phyloP scores from a whole-genome alignment of 2,329 filamentous ascomycete species.

The Colletotrichum sp. region DNA sequence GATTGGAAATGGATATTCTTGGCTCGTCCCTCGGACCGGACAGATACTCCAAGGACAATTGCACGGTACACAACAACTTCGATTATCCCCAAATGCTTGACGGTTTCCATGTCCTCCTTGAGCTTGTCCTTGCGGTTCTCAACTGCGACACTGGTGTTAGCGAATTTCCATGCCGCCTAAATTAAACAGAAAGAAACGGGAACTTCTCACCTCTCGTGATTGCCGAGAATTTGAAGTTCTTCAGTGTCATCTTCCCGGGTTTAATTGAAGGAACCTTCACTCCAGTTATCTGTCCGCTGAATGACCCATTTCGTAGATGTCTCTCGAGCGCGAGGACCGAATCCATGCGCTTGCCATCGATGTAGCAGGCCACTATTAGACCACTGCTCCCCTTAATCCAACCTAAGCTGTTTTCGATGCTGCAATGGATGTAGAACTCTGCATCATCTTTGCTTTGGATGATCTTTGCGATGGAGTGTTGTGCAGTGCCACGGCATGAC shows the following conservation, averaged over 20 bases:
- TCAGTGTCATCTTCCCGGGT: not conserved
- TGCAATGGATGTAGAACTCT: not conserved
- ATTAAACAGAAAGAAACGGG: too few species aligned
- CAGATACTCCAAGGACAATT: not conserved
- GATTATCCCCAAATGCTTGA: not conserved
- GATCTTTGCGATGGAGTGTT: not conserved
- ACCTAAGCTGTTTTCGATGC: not conserved
- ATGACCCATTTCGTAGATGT: fast-evolving
- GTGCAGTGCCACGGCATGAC: not conserved
- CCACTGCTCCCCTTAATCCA: not conserved
- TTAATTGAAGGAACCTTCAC: fast-evolving
- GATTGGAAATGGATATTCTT: too few species aligned
- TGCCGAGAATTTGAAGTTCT: not conserved
- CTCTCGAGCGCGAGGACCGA: fast-evolving
- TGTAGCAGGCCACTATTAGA: fast-evolving
- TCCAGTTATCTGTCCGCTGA: fast-evolving
- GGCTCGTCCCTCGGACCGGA: too few species aligned
- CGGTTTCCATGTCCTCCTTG: not conserved
- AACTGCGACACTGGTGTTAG: not conserved
- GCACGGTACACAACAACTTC: not conserved
- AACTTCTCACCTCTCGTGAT: not conserved
- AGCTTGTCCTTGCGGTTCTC: not conserved
- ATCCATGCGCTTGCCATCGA: not conserved
- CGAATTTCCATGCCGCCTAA: too few species aligned
- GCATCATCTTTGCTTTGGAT: not conserved